These are phyloP conservation scores for Silene noctiflora DNA, from an alignment of 179 eudicot genomes.

Conservation along the genomic window DNA sequence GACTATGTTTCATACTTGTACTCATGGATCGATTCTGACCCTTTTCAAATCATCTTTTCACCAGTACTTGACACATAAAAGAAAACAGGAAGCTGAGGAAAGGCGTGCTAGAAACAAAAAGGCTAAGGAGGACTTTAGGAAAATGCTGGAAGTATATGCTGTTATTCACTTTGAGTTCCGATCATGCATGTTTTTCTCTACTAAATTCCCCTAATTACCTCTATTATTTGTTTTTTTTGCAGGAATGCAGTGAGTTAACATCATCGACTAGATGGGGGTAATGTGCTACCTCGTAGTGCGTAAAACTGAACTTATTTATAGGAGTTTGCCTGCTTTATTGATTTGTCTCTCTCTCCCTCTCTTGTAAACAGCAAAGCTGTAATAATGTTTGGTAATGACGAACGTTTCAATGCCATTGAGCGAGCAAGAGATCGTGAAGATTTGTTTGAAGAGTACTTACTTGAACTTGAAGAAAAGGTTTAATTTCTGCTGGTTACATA, in stretches of 20 bases:
- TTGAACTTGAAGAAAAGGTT: constrained; percentile 77
- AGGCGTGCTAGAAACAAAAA: constrained; percentile 76
- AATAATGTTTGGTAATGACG: constrained; percentile 66
- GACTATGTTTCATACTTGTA: not conserved
- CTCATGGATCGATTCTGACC: constrained; percentile 15
- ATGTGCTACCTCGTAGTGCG: constrained; percentile 14
- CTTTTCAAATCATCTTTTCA: constrained; percentile 8
- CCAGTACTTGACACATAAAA: constrained; percentile 67
- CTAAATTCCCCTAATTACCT: constrained; percentile 15
- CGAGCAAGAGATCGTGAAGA: constrained; percentile 80
- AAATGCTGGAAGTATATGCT: constrained; percentile 70
- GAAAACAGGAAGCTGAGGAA: constrained; percentile 85
- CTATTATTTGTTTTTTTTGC: constrained; percentile 19
- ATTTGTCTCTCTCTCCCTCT: constrained; percentile 16
- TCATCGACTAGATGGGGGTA: constrained; percentile 86
- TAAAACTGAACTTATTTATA: not conserved
- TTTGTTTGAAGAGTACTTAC: constrained; percentile 57
- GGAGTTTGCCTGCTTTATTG: constrained; percentile 19
- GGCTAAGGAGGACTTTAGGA: constrained; percentile 73
- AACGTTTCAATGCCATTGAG: constrained; percentile 84
- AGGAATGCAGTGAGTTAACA: constrained; percentile 77
- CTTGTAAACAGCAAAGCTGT: constrained; percentile 59
- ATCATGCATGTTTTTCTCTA: not conserved
- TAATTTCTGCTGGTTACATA: constrained; percentile 18
- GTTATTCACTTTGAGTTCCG: constrained; percentile 16